Evolutionary conservation across 129 eudicot genomes (phyloP).

Genomic region (Dittrichia graveolens): DNA sequence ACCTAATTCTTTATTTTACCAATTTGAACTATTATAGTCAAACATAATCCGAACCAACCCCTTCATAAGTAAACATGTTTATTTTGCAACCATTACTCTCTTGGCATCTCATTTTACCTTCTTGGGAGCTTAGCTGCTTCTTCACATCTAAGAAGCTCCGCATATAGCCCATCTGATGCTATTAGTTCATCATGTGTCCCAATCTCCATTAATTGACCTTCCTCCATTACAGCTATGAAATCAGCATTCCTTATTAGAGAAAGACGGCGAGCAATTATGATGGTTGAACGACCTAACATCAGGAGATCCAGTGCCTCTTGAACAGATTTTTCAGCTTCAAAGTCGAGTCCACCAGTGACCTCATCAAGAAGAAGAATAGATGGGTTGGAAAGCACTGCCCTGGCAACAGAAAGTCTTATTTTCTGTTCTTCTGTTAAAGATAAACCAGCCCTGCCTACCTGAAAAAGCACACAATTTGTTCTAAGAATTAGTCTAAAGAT

Average conservation of each 20-base stretch:
- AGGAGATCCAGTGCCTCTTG: slow-evolving; percentile 96
- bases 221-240: slow-evolving; percentile 96
- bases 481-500: background rate
- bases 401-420: slow-evolving; percentile 87
- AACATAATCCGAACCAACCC: no score
- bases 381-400: slow-evolving; percentile 93
- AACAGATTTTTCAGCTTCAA: slow-evolving; percentile 95
- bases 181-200: slow-evolving; percentile 95
- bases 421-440: slow-evolving; percentile 91
- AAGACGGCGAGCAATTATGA: slow-evolving; percentile 86
- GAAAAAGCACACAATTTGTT: slow-evolving; percentile 25
- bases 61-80: no score
- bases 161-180: slow-evolving; percentile 83
- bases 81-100: no score
- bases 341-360: slow-evolving; percentile 98
- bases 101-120: slow-evolving; percentile 46
- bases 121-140: slow-evolving; percentile 99
- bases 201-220: slow-evolving; percentile 94
- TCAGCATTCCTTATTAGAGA: slow-evolving; percentile 92
- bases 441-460: slow-evolving; percentile 92
- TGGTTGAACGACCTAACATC: slow-evolving; percentile 94
- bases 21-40: no score
- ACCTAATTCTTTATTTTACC: no score
- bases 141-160: slow-evolving; percentile 91
- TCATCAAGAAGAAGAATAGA: slow-evolving; percentile 93